Percentiles rank a stretch among this genome's conserved stretches.
Conservation (phyloP, 2,329 filamentous ascomycete genomes). For the Aaosphaeria arxii region DNA sequence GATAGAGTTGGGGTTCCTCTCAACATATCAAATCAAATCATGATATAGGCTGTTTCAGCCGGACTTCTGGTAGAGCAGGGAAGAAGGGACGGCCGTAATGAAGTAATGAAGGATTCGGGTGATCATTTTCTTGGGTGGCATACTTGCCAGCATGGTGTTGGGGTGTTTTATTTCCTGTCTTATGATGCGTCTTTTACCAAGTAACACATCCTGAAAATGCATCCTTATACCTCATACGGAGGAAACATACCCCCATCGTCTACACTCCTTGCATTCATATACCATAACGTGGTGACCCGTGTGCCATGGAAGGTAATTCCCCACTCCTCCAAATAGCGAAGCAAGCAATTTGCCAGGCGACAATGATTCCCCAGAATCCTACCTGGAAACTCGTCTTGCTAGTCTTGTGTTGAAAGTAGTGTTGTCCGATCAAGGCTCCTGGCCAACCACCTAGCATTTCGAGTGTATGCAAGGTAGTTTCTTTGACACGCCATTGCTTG, state of each 20-base stretch:
- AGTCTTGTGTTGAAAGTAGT: constrained; percentile 38
- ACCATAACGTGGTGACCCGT: no score
- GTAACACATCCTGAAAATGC: no score
- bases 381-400: constrained; percentile 25
- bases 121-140: no score
- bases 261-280: no score
- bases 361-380: constrained; percentile 29
- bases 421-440: constrained; percentile 29
- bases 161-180: no score
- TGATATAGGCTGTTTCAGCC: background rate
- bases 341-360: constrained; percentile 24
- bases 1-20: background rate
- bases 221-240: no score
- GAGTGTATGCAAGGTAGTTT: constrained; percentile 26
- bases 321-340: constrained; percentile 12
- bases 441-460: constrained; percentile 33
- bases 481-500: constrained; percentile 29
- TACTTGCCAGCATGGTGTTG: no score
- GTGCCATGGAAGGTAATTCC: no score
- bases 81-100: background rate
- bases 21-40: no score
- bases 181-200: no score
- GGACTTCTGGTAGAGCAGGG: constrained; percentile 4
- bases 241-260: no score
- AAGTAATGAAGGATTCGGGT: background rate